Percentiles rank a stretch among this genome's conserved stretches.
phyloP scores from a whole-genome alignment of 2,329 filamentous ascomycete species.

The Pseudocercospora eumusae region DNA sequence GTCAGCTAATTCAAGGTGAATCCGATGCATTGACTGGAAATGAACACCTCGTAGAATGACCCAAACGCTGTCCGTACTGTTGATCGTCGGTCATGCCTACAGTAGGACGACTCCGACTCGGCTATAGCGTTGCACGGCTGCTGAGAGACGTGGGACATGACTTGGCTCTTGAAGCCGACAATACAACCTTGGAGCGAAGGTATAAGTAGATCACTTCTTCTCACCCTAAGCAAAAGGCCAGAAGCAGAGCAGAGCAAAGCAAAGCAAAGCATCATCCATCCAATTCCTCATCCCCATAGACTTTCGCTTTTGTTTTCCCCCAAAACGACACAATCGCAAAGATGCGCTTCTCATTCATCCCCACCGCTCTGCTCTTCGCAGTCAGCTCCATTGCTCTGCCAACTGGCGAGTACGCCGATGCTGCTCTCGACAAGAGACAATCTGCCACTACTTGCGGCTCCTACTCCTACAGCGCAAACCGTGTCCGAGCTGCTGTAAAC shows the following conservation, averaged over 20 bases:
- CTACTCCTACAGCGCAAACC: constrained; percentile 53
- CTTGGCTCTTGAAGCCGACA: constrained; percentile 9
- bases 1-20: neutral
- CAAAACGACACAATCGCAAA: constrained; percentile 13
- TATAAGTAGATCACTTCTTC: constrained; percentile 18
- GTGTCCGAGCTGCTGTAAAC: constrained; percentile 54
- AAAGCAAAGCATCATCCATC: constrained; percentile 8
- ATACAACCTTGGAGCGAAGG: neutral
- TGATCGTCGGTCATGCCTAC: constrained; percentile 18
- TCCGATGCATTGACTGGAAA: constrained; percentile 13
- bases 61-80: constrained; percentile 13
- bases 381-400: constrained; percentile 31
- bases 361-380: constrained; percentile 35
- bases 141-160: neutral
- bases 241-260: constrained; percentile 10
- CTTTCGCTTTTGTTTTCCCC: neutral
- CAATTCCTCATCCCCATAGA: constrained; percentile 13
- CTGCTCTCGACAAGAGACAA: constrained; percentile 42
- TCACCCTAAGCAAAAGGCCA: neutral
- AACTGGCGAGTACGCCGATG: constrained; percentile 31
- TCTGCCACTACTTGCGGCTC: constrained; percentile 58
- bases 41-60: constrained; percentile 3
- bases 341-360: constrained; percentile 37
- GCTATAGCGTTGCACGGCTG: neutral
- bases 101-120: constrained; percentile 13